Conservation (phyloP, 768 basidiomycete genomes). For the Mycena venus region DNA sequence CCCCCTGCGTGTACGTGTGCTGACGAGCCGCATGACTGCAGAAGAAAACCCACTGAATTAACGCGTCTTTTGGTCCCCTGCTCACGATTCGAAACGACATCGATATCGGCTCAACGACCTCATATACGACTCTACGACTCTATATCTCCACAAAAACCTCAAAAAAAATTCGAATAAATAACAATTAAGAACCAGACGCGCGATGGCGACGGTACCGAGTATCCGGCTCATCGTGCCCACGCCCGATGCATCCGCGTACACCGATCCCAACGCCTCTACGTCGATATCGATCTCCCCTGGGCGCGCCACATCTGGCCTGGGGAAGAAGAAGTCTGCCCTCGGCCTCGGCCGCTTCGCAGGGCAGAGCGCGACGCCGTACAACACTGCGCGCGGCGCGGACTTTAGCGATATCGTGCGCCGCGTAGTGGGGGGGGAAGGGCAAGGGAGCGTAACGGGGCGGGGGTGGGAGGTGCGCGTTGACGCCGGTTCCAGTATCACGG, state of each 20-base stretch:
- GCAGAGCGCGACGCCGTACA: slow-evolving; percentile 41
- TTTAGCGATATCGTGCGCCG: slow-evolving; percentile 73
- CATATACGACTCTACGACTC: background rate
- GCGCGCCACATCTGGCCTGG: slow-evolving; percentile 27
- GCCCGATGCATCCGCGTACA: slow-evolving; percentile 51
- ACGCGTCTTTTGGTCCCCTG: slow-evolving; percentile 19
- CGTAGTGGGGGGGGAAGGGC: slow-evolving; percentile 49
- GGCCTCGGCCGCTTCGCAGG: background rate
- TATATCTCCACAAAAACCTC: background rate
- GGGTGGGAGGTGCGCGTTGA: slow-evolving; percentile 84
- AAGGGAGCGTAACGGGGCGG: slow-evolving; percentile 47
- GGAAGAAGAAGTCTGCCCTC: slow-evolving; percentile 65
- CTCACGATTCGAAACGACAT: slow-evolving; percentile 18
- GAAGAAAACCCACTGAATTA: slow-evolving; percentile 20
- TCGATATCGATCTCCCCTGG: slow-evolving; percentile 42
- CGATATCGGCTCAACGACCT: background rate
- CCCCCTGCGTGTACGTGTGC: no score
- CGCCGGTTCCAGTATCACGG: slow-evolving; percentile 71
- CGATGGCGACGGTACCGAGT: slow-evolving; percentile 47
- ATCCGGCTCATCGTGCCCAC: slow-evolving; percentile 66
- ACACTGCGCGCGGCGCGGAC: slow-evolving; percentile 50
- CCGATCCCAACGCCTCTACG: slow-evolving; percentile 39
- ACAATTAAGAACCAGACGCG: background rate
- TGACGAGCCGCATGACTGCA: background rate
- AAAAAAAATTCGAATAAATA: background rate